Base-by-base conservation (phyloP, 352 stramenopile species). In the Peronospora tabacina region DNA sequence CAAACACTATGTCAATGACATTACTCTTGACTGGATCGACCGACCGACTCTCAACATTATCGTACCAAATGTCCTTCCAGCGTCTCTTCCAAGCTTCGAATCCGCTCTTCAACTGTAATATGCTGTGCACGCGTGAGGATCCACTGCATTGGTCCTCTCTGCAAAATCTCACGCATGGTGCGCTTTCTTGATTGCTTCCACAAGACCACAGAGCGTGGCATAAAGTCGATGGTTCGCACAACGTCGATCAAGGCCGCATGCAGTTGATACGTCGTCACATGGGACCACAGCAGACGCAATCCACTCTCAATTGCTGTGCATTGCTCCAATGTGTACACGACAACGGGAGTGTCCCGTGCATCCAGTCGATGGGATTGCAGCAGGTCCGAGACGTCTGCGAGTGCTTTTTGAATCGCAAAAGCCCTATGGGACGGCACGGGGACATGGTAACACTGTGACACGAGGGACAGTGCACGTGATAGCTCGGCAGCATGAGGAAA, bases 1-100 rank as follows among this genome's bases (percentile, higher is more conserved):
- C 35, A 5, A 44, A 44, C 7, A 17, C 4, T 6, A 26, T 22
- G 20, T 26, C 22, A 26, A 26, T 22, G 4, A 22, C 2, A 22
- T 4, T 4, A 22, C 20, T 22, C 20, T 22, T 22, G 4, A 22
- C 20, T 34, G 7, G 11, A 35, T 30, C 26, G 5, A 11, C 7
- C 3, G 24, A 7, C 24, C 9, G 7, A 9, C 10, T 12, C 28
- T 32, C 5, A 2, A 32, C 10, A 12, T 6, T 1, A 32, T 32
- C 17, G 56, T 52, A 90, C 79, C 66, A 90, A 55, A 48, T 84
- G 63, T 2, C 69, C 64, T 35, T 85, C 73, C 24, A 90, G 55
- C 34, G 79, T 88, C 15, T 75, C 65, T 44, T 86, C 61, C 45
- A 90, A 67, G 43, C 75, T 85, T 41, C 64, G 63, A 40, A 88